Evolutionary conservation across 139 green algal genomes (phyloP).

Genomic region (Asterochloris erici): DNA sequence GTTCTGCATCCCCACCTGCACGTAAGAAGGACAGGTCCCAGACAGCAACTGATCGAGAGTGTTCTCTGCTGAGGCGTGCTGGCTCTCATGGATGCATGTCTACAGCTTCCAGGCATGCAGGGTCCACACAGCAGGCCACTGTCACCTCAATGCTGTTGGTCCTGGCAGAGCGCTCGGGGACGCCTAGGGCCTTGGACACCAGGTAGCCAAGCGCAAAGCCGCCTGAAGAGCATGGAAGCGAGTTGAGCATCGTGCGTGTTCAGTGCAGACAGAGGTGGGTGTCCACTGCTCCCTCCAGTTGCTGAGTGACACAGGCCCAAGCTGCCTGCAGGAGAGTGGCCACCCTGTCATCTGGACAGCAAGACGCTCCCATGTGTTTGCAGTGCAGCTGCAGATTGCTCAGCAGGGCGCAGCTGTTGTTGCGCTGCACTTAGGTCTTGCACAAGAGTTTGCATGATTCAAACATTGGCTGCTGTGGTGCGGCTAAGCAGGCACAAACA

Average conservation of each 20-base stretch:
- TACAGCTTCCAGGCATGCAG: neutral
- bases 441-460: no score
- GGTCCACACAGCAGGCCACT: neutral
- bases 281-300: no score
- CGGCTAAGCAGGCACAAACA: no score
- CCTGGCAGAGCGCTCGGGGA: slow-evolving; percentile 42
- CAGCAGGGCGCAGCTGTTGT: no score
- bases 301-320: no score
- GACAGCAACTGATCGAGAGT: neutral
- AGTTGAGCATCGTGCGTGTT: neutral
- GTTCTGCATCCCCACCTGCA: slow-evolving; percentile 73
- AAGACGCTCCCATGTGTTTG: no score
- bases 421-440: no score
- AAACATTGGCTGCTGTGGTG: no score
- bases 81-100: neutral
- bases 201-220: slow-evolving; percentile 64
- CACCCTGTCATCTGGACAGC: no score
- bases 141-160: slow-evolving; percentile 60
- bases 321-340: no score
- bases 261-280: neutral
- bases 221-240: slow-evolving; percentile 11
- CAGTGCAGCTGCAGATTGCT: no score
- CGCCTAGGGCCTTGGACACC: slow-evolving; percentile 32
- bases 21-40: neutral
- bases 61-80: neutral